phyloP scores from a whole-genome alignment of 2,329 filamentous ascomycete genomes.

The Thelonectria blattea region DNA sequence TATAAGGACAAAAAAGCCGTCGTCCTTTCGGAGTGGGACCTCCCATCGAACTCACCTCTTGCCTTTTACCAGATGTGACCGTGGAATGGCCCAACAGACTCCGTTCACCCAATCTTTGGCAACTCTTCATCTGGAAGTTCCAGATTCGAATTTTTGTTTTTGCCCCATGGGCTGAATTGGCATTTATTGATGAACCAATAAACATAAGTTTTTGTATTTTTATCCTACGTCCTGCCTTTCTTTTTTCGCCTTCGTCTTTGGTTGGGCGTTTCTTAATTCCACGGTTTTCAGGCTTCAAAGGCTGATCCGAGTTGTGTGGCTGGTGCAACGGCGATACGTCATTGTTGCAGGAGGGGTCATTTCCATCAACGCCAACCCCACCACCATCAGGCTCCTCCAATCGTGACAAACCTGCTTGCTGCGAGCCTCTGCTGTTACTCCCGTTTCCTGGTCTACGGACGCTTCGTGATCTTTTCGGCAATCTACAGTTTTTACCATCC shows the following conservation, averaged over 20 bases:
- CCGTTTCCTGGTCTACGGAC: too few species aligned
- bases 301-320: neutral
- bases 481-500: slow-evolving; percentile 1
- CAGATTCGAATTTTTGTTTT: slow-evolving; percentile 51
- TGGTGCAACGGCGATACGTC: slow-evolving; percentile 13
- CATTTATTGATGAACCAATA: too few species aligned
- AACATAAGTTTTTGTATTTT: neutral
- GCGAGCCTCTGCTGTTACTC: neutral
- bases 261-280: neutral
- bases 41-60: slow-evolving; percentile 77
- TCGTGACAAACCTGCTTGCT: slow-evolving; percentile 5
- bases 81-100: slow-evolving; percentile 63
- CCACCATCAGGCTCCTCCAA: slow-evolving; percentile 3
- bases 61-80: slow-evolving; percentile 83
- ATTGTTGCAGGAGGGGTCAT: slow-evolving; percentile 6
- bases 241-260: neutral
- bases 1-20: slow-evolving; percentile 26
- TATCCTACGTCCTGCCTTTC: neutral
- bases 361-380: neutral
- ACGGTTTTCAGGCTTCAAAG: neutral
- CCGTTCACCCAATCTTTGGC: slow-evolving; percentile 60
- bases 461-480: neutral
- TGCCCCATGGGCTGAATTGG: slow-evolving; percentile 17
- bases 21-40: slow-evolving; percentile 65
- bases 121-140: slow-evolving; percentile 46